Conservation (phyloP, 305 asterid species). For the Plantago coronopus region DNA sequence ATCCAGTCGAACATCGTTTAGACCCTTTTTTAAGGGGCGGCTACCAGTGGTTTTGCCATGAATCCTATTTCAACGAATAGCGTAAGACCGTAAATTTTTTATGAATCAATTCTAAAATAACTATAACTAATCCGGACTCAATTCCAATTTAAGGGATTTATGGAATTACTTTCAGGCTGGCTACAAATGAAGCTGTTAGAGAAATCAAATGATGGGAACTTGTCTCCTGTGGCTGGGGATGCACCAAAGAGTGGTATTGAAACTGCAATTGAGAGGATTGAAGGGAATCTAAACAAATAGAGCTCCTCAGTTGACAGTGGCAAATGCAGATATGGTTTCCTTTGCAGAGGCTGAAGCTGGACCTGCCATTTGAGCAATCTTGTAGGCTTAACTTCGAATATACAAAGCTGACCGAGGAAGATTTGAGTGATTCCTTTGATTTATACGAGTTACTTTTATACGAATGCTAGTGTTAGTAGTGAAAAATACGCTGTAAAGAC, state of each 20-base stretch:
- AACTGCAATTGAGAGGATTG: constrained; percentile 68
- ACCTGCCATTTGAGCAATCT: background rate
- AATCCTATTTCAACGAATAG: background rate
- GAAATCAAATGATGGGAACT: constrained; percentile 73
- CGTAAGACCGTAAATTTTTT: constrained; percentile 1
- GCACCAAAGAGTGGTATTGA: constrained; percentile 45
- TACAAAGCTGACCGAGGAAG: background rate
- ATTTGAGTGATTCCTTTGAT: too few species aligned
- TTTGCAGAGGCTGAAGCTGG: background rate
- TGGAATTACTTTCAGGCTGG: constrained; percentile 58
- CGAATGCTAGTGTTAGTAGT: too few species aligned
- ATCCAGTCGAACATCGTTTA: too few species aligned
- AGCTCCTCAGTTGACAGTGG: background rate
- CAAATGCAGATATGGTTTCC: background rate
- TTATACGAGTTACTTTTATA: too few species aligned
- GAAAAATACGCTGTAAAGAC: too few species aligned
- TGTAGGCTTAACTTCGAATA: background rate
- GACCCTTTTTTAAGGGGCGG: too few species aligned
- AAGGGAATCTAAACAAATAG: constrained; percentile 55
- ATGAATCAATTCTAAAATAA: constrained; percentile 6
- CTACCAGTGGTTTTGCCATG: too few species aligned
- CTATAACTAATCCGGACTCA: constrained; percentile 4
- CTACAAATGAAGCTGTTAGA: constrained; percentile 84
- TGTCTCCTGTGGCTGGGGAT: constrained; percentile 29
- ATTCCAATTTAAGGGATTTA: constrained; percentile 17